phyloP scores from a whole-genome alignment of 1,284 basidiomycete genomes.

The Cutaneotrichosporon sp. region DNA sequence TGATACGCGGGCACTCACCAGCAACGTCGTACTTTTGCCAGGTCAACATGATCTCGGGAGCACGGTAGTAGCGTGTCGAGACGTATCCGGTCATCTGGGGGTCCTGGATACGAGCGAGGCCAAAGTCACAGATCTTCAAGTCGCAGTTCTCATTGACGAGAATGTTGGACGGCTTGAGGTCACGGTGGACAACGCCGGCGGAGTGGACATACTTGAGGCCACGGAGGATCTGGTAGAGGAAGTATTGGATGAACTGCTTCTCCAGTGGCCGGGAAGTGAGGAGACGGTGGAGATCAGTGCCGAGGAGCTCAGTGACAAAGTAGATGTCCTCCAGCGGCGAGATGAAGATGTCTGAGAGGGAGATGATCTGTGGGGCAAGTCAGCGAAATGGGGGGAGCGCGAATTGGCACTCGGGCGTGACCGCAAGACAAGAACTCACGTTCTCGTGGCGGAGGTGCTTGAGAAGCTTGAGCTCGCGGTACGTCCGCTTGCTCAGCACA shows the following conservation, averaged over 20 bases:
- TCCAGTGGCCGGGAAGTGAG: conserved; percentile 94
- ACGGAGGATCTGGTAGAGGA: conserved; percentile 96
- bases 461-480: conserved; percentile 95
- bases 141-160: conserved; percentile 99
- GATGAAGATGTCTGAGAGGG: conserved; percentile 97
- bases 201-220: conserved; percentile 99
- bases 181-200: conserved; percentile 96
- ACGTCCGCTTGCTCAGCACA: conserved; percentile 95
- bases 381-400: no score
- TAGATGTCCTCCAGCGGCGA: conserved; percentile 97
- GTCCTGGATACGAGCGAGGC: conserved; percentile 82
- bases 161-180: conserved; percentile 99
- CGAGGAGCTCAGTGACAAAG: conserved; percentile 98
- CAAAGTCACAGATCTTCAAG: conserved; percentile 99
- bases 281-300: conserved; percentile 94
- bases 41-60: conserved; percentile 99
- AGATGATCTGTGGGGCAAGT: no score
- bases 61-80: conserved; percentile 96
- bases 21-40: conserved; percentile 99
- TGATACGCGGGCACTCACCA: conserved; percentile 40
- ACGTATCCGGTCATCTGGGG: conserved; percentile 99
- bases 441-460: conserved; percentile 99
- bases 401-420: no score
- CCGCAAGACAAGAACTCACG: conserved; percentile 58
- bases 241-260: conserved; percentile 99